A percentile compares a stretch with the other conserved stretches of the same genome.
Evolutionary conservation across 106 monocot species (phyloP).

Genomic region (Dioscorea zingiberensis): DNA sequence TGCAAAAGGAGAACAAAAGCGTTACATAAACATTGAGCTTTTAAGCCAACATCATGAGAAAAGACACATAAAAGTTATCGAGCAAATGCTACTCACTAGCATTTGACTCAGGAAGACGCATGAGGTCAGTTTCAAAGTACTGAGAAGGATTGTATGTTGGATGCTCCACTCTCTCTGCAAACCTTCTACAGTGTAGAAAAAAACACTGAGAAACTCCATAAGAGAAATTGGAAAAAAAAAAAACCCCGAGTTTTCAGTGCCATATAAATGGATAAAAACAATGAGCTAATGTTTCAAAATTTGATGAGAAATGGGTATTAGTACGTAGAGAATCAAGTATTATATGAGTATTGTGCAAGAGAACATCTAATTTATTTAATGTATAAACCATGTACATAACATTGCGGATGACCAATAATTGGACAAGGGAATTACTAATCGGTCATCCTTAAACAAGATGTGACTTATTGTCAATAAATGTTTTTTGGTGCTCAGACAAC

Average conservation of each 20-base stretch:
- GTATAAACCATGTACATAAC: no score
- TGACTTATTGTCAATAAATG: no score
- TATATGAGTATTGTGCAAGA: background rate
- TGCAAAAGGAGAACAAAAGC: constrained; percentile 2
- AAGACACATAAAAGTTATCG: background rate
- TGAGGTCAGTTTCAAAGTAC: constrained; percentile 22
- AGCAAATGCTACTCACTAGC: constrained; percentile 12
- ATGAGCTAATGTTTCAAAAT: background rate
- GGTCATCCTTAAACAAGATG: no score
- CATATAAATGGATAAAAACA: background rate
- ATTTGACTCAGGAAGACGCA: constrained; percentile 15
- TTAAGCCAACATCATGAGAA: background rate
- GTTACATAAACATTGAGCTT: background rate
- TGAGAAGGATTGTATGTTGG: constrained; percentile 18
- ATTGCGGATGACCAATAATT: no score
- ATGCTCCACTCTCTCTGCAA: constrained; percentile 14
- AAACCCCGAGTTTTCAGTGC: background rate
- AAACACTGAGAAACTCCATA: background rate
- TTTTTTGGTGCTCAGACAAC: no score
- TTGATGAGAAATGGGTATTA: no score
- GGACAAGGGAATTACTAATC: no score
- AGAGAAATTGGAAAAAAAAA: background rate
- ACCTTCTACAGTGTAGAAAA: constrained; percentile 20
- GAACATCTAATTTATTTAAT: no score
- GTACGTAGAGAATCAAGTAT: background rate